Evolutionary conservation across 108 stramenopile species (phyloP), one percentile per base, ranked within the genome.

Genomic region (Nitzschia putrida): DNA sequence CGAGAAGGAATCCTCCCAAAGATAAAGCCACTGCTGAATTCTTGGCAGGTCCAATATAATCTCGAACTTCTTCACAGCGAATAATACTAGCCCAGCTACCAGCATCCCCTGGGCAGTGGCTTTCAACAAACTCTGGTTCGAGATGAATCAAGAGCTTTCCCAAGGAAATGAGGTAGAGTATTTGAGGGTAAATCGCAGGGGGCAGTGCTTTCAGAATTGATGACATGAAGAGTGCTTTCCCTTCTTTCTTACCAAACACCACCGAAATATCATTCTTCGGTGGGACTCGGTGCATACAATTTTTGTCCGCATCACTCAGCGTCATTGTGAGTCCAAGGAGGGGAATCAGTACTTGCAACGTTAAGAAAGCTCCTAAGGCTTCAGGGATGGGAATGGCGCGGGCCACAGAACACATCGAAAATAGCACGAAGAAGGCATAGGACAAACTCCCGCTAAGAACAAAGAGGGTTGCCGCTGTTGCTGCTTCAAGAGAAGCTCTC

Each of bases 241-340:
- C 78, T 73, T 83, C 88, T 58, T 60, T 83, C 57, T 77, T 73
- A 18, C 85, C 81, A 74, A 90, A 91, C n/a, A 70, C 71, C 8
- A 85, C 23, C 14, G 86, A 78, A 16, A 72, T 34, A 63, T 92
- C 94, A 61, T 92, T 92, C 70, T 95, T 95, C 22, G 83, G 80
- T 4, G 94, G 94, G 0, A 92, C 91, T 26, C 75, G 72, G 25
- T 82, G 73, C 94, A 95, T 95, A 40, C 65, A 84, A 24, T 80
- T 57, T n/a, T 43, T 56, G 10, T 83, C 83, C 16, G 78, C 75
- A 43, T 87, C 82, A 18, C 77, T 79, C 66, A 85, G 69, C 12
- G 83, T 76, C 71, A 92, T 80, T 9, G 90, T 76, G 16, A 92
- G 51, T 9, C 88, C 91, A 58, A 92, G 71, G 26, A 80, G 11